Base-by-base conservation (phyloP, 768 basidiomycete species). In the Boletus rufocinnamomeus region DNA sequence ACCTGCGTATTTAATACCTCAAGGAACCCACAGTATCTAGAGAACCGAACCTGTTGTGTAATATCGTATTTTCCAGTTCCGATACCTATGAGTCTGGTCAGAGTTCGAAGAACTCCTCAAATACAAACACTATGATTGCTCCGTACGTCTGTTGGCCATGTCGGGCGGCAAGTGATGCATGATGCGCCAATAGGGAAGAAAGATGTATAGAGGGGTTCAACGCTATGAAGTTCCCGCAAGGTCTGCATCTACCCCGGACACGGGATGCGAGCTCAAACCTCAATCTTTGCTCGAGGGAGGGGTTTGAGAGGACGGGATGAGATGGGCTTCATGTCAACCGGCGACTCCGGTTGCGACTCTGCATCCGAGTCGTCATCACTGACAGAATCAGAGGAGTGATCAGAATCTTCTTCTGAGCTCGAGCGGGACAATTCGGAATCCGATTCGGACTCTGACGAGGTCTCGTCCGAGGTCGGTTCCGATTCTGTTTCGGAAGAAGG, bases 261-360 rank as follows among this genome's bases (percentile, higher is more conserved):
- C 21, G 9, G 47, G 43, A 52, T 25, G 43, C 19, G 35, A 50
- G 40, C 48, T 58, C 54, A 78, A n/a, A 75, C 69, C 4, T 74
- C 70, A 35, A 76, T 71, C 37, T 71, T 63, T 6, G 76, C 65
- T 52, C 60, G 58, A 10, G 82, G 82, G 35, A 84, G 75, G 28
- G 82, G 81, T 60, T 74, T 81, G 56, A 81, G 78, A 34, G 74
- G 72, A 30, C 83, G 74, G 1, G 80, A 76, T 25, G 72, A 65
- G 50, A 80, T 71, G n/a, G 74, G 75, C 13, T 70, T 75, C 53
- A 79, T 76, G 49, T 77, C 76, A 25, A 64, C 45, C 6, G 60
- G 62, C 7, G 62, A 61, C 32, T 49, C 54, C 23, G 65, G 60
- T 32, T 41, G 44, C 25, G 73, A 62, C 1, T 54, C 57, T 19